phyloP scores from a whole-genome alignment of 805 yeast genomes.

The Schwanniomyces sp. region DNA sequence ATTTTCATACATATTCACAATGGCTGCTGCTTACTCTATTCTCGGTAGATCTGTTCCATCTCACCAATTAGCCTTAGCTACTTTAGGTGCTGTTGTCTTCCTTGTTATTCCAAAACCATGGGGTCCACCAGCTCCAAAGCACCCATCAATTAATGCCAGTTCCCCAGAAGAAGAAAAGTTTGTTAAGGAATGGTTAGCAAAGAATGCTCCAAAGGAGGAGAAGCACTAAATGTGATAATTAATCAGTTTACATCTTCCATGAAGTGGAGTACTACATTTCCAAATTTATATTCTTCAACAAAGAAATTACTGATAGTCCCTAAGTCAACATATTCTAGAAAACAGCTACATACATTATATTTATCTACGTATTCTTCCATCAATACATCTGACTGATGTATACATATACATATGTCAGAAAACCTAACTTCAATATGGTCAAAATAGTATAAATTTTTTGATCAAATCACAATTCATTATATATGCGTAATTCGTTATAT shows the following conservation, averaged over 20 bases:
- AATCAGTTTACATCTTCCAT: background rate
- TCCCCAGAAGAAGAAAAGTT: conserved; percentile 89
- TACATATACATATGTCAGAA: background rate
- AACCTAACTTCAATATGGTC: background rate
- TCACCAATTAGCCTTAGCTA: conserved; percentile 79
- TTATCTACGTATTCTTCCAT: background rate
- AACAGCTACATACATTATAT: background rate
- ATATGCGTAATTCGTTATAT: background rate
- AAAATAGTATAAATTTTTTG: background rate
- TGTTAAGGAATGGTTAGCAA: conserved; percentile 66
- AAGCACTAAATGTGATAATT: conserved; percentile 18
- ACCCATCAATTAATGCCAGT: conserved; percentile 71
- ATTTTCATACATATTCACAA: conserved; percentile 22
- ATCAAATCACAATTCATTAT: background rate
- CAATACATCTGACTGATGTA: background rate
- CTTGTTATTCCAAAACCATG: conserved; percentile 74
- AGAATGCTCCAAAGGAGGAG: conserved; percentile 34
- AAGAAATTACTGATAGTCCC: background rate
- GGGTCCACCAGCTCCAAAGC: conserved; percentile 58
- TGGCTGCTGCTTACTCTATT: conserved; percentile 85
- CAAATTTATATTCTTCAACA: background rate
- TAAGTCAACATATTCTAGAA: background rate
- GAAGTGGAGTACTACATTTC: background rate
- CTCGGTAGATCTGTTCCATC: conserved; percentile 84
- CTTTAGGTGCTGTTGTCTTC: conserved; percentile 67